Evolutionary conservation across 1,139 yeast species (phyloP).

Genomic region (Pichia sp.): DNA sequence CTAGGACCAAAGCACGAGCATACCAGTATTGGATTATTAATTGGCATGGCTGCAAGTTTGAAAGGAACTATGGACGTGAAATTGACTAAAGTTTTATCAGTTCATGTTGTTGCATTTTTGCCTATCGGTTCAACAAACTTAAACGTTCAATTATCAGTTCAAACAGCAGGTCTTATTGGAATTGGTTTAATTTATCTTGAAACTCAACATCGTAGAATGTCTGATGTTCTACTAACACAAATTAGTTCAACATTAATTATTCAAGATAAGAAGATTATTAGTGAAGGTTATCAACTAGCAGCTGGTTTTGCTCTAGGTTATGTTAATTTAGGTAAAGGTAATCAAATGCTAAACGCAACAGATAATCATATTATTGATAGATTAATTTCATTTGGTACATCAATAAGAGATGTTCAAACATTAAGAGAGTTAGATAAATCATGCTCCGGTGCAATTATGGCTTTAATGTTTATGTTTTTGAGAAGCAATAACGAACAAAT

Average conservation of each 20-base stretch:
- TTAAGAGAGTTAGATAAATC: constrained; percentile 63
- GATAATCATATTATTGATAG: constrained; percentile 69
- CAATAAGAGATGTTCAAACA: constrained; percentile 65
- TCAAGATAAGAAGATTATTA: constrained; percentile 49
- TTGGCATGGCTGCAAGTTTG: constrained; percentile 91
- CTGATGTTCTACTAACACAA: constrained; percentile 69
- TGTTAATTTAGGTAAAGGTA: constrained; percentile 78
- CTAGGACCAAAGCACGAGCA: constrained; percentile 83
- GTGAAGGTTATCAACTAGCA: constrained; percentile 81
- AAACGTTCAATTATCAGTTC: constrained; percentile 77
- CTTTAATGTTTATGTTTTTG: constrained; percentile 68
- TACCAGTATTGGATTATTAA: constrained; percentile 77
- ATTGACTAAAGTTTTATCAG: constrained; percentile 83
- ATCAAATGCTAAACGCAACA: constrained; percentile 51
- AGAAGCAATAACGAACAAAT: constrained; percentile 56
- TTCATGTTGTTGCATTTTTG: constrained; percentile 84
- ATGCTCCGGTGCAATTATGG: constrained; percentile 74
- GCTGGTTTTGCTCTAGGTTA: constrained; percentile 87
- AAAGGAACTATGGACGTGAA: constrained; percentile 81
- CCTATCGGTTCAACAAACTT: constrained; percentile 90
- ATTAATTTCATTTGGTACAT: constrained; percentile 53
- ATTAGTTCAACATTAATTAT: constrained; percentile 50
- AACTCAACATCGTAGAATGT: constrained; percentile 82
- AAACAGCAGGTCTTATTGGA: constrained; percentile 87
- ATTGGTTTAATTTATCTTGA: constrained; percentile 77